These are phyloP conservation scores for Rhytidiadelphus loreus DNA, from an alignment of 225 moss, liverwort and hornwort species.

Conservation along the genomic window DNA sequence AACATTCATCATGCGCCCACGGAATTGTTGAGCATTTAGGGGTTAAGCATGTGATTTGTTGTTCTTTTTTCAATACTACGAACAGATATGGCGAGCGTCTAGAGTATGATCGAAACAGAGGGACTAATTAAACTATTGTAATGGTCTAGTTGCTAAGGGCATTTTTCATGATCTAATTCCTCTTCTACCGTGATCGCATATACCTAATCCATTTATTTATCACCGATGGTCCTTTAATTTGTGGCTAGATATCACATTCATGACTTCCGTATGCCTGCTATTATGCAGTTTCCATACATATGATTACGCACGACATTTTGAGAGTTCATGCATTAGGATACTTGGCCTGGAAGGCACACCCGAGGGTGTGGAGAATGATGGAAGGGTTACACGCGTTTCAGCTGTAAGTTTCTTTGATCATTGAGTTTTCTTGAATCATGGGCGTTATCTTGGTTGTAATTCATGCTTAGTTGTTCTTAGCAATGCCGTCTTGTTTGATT, in stretches of 20 bases:
- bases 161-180: not conserved
- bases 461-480: not conserved
- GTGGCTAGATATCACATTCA: not conserved
- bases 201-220: not conserved
- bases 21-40: not conserved
- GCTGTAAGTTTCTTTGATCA: conserved; percentile 31
- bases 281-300: conserved; percentile 68
- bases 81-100: not conserved
- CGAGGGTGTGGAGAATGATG: conserved; percentile 86
- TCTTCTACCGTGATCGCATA: not conserved
- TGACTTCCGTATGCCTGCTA: not conserved
- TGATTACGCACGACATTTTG: conserved; percentile 90
- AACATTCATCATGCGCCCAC: not conserved
- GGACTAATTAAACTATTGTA: not conserved
- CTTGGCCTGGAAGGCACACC: conserved; percentile 91
- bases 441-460: not conserved
- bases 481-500: not conserved
- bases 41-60: not conserved
- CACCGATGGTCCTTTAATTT: not conserved
- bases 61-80: not conserved
- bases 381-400: conserved; percentile 76
- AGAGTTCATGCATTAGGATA: conserved; percentile 79
- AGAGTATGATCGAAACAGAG: not conserved
- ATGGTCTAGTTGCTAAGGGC: not conserved
- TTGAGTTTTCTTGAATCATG: not conserved